Evolutionary conservation across 2,329 filamentous ascomycete species (phyloP).

Genomic region (Lecanoromycetidae sp.): DNA sequence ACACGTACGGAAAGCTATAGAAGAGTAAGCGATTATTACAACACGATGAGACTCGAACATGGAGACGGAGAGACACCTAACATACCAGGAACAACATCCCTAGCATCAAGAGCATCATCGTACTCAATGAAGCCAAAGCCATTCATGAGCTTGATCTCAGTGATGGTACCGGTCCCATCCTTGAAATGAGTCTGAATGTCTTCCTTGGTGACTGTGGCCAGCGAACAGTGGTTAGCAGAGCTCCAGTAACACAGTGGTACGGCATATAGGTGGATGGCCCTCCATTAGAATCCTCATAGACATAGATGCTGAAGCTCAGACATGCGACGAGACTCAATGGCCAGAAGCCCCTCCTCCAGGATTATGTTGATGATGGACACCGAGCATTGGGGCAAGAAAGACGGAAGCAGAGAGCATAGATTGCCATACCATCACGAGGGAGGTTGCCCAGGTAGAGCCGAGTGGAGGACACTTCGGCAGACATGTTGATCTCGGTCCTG

Average conservation of each 20-base stretch:
- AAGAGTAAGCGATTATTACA: background rate
- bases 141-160: conserved; percentile 99
- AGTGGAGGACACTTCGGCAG: conserved; percentile 85
- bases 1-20: conserved; percentile 49
- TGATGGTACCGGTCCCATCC: conserved; percentile 90
- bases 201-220: conserved; percentile 73
- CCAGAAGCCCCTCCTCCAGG: background rate
- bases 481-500: conserved; percentile 33
- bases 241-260: conserved; percentile 1
- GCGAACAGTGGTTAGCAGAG: conserved; percentile 33
- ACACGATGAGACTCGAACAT: conserved; percentile 11
- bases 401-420: conserved; percentile 2
- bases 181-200: conserved; percentile 94
- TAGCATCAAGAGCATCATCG: conserved; percentile 94
- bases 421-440: conserved; percentile 74
- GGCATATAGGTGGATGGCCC: background rate
- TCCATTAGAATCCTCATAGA: conserved; percentile 5
- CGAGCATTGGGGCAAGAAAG: background rate
- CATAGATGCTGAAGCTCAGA: background rate
- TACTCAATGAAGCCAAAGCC: conserved; percentile 99
- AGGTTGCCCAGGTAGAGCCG: conserved; percentile 96
- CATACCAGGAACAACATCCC: conserved; percentile 95
- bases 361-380: conserved; percentile 1
- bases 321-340: background rate
- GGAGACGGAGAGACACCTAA: conserved; percentile 16